Base-by-base conservation (phyloP, 148 eudicot genomes). In the Rhododendron ovatum region DNA sequence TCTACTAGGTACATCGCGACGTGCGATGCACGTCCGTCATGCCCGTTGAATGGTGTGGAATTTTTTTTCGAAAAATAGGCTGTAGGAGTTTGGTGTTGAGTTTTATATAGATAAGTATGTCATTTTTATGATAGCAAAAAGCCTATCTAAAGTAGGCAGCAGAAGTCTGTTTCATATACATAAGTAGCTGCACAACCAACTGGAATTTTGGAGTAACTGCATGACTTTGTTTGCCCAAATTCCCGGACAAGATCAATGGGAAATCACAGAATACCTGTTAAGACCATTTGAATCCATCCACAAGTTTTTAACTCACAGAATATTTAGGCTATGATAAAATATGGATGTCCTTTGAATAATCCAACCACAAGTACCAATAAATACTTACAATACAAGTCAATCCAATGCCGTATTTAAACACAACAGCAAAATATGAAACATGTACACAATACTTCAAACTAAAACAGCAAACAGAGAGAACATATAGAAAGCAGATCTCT, bases 401-500 rank as follows among this genome's bases (percentile, higher is more conserved):
- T 95, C 98, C 99, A 95, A 94, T 96, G 95, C 99, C 98, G 94
- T 92, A 97, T 90, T 95, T 97, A 98, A 93, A 97, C 99, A 97
- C 98, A 97, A 93, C 98, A 95, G 98, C 98, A 95, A 93, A 84
- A 91, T 85, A 92, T 84, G 86, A 90, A 90, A 91, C 89, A 86
- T 88, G 88, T 77, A 82, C 90, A 90, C 91, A 85, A 87, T 89
- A 88, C 74, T 76, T 87, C 69, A 78, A 82, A 87, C 35, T 85
- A 85, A 75, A n/a, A 78, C 69, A 71, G 17, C 7, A 82, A 65
- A 20, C 51, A 65, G 17, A 35, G 51, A 83, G 86, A 43, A 73
- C 51, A 47, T 51, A 61, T 7, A 24, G 78, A 84, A 81, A 87
- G 51, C 55, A 63, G 84, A 79, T 22, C 18, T 91, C 85, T 82